A percentile compares a stretch with the other conserved stretches of the same genome.
These are phyloP conservation scores for Pyrus communis DNA, from an alignment of 306 rosid genomes.

Conservation along the genomic window DNA sequence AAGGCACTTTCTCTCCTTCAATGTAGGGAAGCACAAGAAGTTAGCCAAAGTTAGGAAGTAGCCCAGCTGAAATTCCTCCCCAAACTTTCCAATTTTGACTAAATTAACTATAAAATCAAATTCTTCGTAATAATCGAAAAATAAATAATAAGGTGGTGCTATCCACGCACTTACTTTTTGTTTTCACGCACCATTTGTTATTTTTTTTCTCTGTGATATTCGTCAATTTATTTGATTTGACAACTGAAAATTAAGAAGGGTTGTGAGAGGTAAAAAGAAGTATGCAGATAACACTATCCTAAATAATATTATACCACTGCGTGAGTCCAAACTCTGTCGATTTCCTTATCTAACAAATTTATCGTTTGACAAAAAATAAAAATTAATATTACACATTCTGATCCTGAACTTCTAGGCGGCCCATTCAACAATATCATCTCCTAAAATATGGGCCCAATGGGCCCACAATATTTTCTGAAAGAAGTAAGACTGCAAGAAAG, in stretches of 20 bases:
- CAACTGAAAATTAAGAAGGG: too few species aligned
- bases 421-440: background rate
- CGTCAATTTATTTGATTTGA: accelerated
- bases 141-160: too few species aligned
- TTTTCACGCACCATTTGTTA: too few species aligned
- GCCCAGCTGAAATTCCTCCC: background rate
- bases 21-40: background rate
- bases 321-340: accelerated
- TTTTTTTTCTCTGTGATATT: too few species aligned
- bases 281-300: too few species aligned
- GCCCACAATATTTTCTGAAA: background rate
- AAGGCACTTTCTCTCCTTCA: background rate
- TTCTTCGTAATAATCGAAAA: too few species aligned
- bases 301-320: too few species aligned
- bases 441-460: background rate
- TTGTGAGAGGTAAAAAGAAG: too few species aligned
- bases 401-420: background rate
- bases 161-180: too few species aligned
- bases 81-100: background rate
- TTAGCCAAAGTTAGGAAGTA: background rate
- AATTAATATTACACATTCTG: background rate
- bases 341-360: too few species aligned
- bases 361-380: too few species aligned
- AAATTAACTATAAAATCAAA: too few species aligned
- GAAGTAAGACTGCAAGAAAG: background rate